Base-by-base conservation (phyloP, 148 eudicot genomes). In the Hydrangea macrophylla region DNA sequence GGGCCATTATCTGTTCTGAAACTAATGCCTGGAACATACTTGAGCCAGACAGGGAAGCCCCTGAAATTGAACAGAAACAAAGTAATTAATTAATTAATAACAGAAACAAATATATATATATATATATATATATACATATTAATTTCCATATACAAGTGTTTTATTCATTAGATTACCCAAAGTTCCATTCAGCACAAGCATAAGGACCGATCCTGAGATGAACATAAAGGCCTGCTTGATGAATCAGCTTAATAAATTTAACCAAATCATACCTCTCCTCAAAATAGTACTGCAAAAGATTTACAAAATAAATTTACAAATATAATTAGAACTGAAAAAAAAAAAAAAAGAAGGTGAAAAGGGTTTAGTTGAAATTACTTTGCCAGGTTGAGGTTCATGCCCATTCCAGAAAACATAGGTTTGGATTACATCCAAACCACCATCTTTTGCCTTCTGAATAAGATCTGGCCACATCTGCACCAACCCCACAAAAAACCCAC, bases 181-280 rank as follows among this genome's bases (percentile, higher is more conserved):
- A 90, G 68, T 90, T 91, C 97, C 97, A 91, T 79, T 91, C 97
- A 68, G 94, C 97, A 88, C 97, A 91, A 80, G 84, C 90, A 83
- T 91, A 91, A 54, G 97, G 97, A 44, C 97, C 97, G 79, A 91
- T 81, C 78, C 97, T 86, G 72, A 90, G 88, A 86, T 88, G 84
- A 80, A 82, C 94, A 83, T 88, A 86, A 3, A 90, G 86, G 58
- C 90, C 91, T 70, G 94, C 89, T 81, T 88, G 85, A 35, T 91
- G 79, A 69, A 83, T 81, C 73, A 86, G 81, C 86, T 88, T 91
- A 68, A 91, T 77, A 65, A 91, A 91, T 62, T 82, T 86, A 70
- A 91, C 97, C 48, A 91, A 80, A 70, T 90, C 97, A 84, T 86
- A 90, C 33, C 97, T 88, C n/a, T 70, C 97, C 72, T 86, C 97